Percentiles rank a stretch among this genome's conserved stretches.
Conservation (phyloP, 116 monocot genomes). For the Dioscorea cayenensis region DNA sequence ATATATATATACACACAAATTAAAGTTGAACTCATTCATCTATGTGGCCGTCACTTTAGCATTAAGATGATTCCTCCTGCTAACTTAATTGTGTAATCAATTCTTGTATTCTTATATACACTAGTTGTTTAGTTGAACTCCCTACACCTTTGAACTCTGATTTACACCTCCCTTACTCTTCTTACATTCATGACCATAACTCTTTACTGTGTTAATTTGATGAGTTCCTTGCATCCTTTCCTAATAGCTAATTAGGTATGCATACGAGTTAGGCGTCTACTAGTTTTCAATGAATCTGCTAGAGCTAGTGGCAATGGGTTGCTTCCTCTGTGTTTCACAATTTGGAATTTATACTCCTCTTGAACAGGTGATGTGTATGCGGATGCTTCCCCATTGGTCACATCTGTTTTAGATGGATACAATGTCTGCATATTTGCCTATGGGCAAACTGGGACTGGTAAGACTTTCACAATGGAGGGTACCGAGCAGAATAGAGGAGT, state of each 20-base stretch:
- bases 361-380: constrained; percentile 69
- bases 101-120: no score
- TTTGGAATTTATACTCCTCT: neutral
- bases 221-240: no score
- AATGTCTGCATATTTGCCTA: constrained; percentile 97
- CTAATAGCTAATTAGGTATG: no score
- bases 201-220: no score
- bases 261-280: no score
- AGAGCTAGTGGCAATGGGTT: neutral
- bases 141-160: no score
- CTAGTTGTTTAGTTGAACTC: no score
- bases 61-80: no score
- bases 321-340: neutral
- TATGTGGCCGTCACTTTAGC: neutral
- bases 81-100: no score
- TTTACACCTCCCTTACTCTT: no score
- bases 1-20: neutral
- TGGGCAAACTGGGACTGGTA: constrained; percentile 90
- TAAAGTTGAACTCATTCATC: neutral
- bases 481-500: constrained; percentile 68
- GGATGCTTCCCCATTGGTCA: constrained; percentile 81
- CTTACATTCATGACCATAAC: no score
- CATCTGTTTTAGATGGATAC: constrained; percentile 85
- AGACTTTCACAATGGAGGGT: constrained; percentile 94
- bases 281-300: no score